Conservation (phyloP, 164 flowering plant species). For the Vitis amurensis region DNA sequence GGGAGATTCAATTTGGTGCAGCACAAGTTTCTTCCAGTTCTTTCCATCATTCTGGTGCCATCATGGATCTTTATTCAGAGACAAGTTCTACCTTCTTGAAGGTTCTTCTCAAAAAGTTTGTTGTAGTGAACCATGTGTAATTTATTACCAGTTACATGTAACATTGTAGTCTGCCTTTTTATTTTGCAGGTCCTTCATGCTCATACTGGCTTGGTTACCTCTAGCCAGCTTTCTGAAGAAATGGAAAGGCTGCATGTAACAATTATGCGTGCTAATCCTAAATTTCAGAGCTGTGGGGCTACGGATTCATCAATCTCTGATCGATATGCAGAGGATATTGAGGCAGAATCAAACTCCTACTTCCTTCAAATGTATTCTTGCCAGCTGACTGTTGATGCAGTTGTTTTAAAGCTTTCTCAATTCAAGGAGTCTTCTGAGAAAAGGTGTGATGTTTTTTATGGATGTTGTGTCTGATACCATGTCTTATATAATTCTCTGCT, state of each 20-base stretch:
- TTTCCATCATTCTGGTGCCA: conserved; percentile 51
- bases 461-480: background rate
- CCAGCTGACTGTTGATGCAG: conserved; percentile 64
- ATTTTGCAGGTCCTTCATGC: conserved; percentile 70
- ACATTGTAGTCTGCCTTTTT: background rate
- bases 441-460: conserved; percentile 43
- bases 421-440: conserved; percentile 78
- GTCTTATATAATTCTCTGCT: background rate
- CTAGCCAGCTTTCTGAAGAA: conserved; percentile 65
- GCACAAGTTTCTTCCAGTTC: conserved; percentile 48
- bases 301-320: conserved; percentile 58
- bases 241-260: conserved; percentile 55
- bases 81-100: conserved; percentile 56
- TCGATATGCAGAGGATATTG: conserved; percentile 72
- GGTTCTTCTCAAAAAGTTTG: conserved; percentile 36
- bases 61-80: conserved; percentile 49
- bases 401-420: conserved; percentile 87
- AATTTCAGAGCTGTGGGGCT: conserved; percentile 53
- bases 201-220: conserved; percentile 41
- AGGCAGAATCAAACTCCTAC: conserved; percentile 80
- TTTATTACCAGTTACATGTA: too few species aligned
- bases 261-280: conserved; percentile 39
- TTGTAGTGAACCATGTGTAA: background rate
- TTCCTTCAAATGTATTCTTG: conserved; percentile 87
- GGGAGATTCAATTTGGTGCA: conserved; percentile 50